phyloP scores from a whole-genome alignment of 108 stramenopile genomes.

The Aurantiochytrium sp. region DNA sequence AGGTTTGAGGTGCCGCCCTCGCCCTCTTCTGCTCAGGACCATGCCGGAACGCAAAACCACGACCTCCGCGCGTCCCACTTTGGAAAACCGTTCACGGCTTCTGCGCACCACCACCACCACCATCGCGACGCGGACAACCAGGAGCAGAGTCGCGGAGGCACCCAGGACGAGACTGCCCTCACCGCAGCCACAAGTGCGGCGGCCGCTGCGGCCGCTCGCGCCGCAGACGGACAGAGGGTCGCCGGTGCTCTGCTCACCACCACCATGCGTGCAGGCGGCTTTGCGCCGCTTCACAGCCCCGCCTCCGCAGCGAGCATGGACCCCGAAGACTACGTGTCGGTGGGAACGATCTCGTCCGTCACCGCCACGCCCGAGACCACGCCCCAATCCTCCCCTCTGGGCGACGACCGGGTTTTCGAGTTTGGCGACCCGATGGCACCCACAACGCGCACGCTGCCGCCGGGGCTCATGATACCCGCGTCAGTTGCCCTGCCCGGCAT shows the following conservation, averaged over 20 bases:
- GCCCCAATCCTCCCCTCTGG: background rate
- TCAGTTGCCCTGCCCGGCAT: too few relatives aligned
- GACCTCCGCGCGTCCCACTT: too few relatives aligned
- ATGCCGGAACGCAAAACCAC: too few relatives aligned
- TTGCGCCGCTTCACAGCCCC: background rate
- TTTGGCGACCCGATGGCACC: background rate
- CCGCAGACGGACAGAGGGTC: background rate
- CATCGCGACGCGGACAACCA: too few relatives aligned
- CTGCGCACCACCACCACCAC: background rate
- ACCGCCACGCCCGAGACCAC: background rate
- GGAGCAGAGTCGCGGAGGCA: too few relatives aligned
- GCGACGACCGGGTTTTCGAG: background rate
- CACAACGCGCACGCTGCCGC: background rate
- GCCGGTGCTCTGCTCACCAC: background rate
- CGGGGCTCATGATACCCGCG: background rate
- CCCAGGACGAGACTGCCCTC: too few relatives aligned
- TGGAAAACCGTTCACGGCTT: too few relatives aligned
- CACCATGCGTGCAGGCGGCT: background rate
- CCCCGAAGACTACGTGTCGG: background rate
- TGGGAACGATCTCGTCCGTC: background rate
- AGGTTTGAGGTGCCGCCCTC: too few relatives aligned
- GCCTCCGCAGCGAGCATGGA: background rate
- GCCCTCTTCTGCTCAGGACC: too few relatives aligned
- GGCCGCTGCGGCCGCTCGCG: background rate
- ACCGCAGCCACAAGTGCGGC: background rate